Evolutionary conservation across 2,329 filamentous ascomycete species (phyloP).

Genomic region (Ceratocystis papillata): DNA sequence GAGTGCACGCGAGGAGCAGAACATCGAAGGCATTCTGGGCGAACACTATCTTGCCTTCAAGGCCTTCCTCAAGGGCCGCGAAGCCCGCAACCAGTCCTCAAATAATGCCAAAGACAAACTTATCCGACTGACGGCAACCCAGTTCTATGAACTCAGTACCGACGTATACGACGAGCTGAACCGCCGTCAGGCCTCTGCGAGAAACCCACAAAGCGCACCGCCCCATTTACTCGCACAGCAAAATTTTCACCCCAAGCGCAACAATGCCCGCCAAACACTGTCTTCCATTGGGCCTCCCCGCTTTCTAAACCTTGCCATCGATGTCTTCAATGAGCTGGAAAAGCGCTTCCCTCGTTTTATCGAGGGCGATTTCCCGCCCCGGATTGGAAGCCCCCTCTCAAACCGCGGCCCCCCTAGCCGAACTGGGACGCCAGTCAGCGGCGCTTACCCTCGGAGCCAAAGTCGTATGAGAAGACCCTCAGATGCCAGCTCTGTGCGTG

Average conservation of each 20-base stretch:
- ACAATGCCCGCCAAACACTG: slow-evolving; percentile 91
- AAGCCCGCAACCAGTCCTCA: slow-evolving; percentile 58
- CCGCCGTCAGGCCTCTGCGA: slow-evolving; percentile 62
- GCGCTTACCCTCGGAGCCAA: slow-evolving; percentile 42
- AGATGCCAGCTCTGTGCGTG: slow-evolving; percentile 51
- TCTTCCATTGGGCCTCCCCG: slow-evolving; percentile 76
- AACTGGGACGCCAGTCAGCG: slow-evolving; percentile 52
- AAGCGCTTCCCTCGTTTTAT: slow-evolving; percentile 76
- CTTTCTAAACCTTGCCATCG: slow-evolving; percentile 85
- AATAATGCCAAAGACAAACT: slow-evolving; percentile 94
- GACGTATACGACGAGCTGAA: slow-evolving; percentile 94
- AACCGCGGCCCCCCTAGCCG: slow-evolving; percentile 49
- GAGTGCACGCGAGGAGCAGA: slow-evolving; percentile 47
- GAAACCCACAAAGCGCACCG: slow-evolving; percentile 49
- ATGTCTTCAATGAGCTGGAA: slow-evolving; percentile 93
- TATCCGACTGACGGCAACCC: slow-evolving; percentile 73
- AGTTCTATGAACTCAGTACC: slow-evolving; percentile 95
- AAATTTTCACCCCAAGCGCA: slow-evolving; percentile 90
- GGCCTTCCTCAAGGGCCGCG: slow-evolving; percentile 63
- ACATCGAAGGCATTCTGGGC: slow-evolving; percentile 50
- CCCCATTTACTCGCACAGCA: slow-evolving; percentile 71
- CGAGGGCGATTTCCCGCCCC: slow-evolving; percentile 54
- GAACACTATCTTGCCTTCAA: slow-evolving; percentile 77
- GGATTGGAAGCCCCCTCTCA: slow-evolving; percentile 57
- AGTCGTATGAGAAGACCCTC: slow-evolving; percentile 48